Evolutionary conservation across 352 stramenopile genomes (phyloP).

Genomic region (Globisporangium nodosum): DNA sequence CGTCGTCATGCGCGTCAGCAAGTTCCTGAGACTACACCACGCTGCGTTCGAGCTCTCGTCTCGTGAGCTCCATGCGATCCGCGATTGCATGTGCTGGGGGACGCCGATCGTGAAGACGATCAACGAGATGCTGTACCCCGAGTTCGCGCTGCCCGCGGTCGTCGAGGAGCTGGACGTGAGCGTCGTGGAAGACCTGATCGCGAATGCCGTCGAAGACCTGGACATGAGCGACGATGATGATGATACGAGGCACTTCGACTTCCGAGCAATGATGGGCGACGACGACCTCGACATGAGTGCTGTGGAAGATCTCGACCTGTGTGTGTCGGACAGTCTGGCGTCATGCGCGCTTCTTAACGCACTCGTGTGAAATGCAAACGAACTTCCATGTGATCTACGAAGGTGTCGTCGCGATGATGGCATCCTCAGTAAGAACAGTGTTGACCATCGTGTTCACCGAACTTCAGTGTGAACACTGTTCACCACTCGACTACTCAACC

Average conservation of each 20-base stretch:
- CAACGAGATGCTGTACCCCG: slow-evolving; percentile 8
- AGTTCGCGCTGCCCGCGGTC: background rate
- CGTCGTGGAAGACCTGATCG: background rate
- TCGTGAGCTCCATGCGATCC: background rate
- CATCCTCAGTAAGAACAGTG: too few species aligned
- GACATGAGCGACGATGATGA: background rate
- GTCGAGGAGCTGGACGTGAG: background rate
- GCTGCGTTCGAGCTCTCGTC: background rate
- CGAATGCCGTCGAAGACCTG: background rate
- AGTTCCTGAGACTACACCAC: slow-evolving; percentile 4
- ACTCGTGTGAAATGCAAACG: background rate
- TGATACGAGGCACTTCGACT: background rate
- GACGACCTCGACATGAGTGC: background rate
- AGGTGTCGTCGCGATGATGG: too few species aligned
- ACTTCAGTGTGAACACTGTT: background rate
- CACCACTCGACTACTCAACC: background rate
- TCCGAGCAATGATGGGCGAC: background rate
- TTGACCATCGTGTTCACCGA: background rate
- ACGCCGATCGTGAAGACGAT: slow-evolving; percentile 2
- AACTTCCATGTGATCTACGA: background rate
- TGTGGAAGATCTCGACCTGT: background rate
- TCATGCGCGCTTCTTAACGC: background rate
- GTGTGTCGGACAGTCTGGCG: background rate
- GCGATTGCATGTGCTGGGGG: slow-evolving; percentile 6
- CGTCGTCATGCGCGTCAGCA: slow-evolving; percentile 1